Evolutionary conservation across 192 early-diverging fungal genomes (phyloP).

Genomic region (Cladochytrium replicatum): DNA sequence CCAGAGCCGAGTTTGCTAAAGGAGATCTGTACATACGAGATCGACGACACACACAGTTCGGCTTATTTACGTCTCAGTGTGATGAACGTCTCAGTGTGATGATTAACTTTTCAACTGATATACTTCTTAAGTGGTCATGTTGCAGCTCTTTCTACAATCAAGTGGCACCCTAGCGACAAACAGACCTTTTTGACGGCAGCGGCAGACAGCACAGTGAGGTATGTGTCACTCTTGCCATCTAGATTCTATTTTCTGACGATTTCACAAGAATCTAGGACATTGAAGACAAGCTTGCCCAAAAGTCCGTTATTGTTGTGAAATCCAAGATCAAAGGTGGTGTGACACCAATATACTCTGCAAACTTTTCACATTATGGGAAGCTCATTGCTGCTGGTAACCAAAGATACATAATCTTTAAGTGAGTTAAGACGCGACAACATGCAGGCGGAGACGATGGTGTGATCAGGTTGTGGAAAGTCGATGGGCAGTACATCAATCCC

Average conservation of each 20-base stretch:
- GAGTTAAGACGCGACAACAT: neutral
- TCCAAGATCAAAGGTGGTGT: conserved; percentile 61
- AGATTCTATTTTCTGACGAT: conserved; percentile 2
- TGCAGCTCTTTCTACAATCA: conserved; percentile 58
- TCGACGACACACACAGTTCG: conserved; percentile 64
- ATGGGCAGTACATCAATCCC: conserved; percentile 53
- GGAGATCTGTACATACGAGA: conserved; percentile 94
- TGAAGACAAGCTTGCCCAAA: conserved; percentile 58
- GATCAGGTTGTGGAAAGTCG: conserved; percentile 64
- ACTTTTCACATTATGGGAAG: conserved; percentile 62
- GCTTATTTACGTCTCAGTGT: too few species aligned
- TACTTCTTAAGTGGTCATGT: conserved; percentile 61
- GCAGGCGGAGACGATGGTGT: conserved; percentile 63
- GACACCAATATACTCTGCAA: conserved; percentile 56
- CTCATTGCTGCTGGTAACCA: conserved; percentile 59
- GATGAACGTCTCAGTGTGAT: too few species aligned
- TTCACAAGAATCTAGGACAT: conserved; percentile 65
- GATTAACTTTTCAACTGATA: too few species aligned
- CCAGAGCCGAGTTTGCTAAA: conserved; percentile 61
- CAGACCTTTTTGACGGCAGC: conserved; percentile 66
- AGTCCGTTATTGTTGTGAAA: conserved; percentile 66
- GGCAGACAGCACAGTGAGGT: conserved; percentile 71
- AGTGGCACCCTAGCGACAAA: conserved; percentile 68
- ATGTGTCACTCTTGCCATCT: neutral
- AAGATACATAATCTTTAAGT: too few species aligned